Percentiles rank a stretch among this genome's conserved stretches.
Conservation (phyloP, 2,329 filamentous ascomycete species). For the Reticulascus tulasneorum region DNA sequence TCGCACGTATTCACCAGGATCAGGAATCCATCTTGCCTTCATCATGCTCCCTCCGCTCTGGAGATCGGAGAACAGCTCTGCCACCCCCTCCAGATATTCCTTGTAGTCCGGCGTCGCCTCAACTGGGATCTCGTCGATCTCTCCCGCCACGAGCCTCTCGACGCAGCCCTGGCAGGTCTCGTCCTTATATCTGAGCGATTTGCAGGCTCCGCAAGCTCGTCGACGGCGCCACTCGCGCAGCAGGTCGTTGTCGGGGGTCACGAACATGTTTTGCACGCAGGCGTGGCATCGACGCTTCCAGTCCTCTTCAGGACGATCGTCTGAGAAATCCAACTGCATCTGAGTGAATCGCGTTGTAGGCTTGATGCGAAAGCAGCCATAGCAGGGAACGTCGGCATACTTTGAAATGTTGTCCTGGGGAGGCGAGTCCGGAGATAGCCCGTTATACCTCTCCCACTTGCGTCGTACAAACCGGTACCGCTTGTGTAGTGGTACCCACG, state of each 20-base stretch:
- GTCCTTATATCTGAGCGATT: neutral
- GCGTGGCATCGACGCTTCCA: slow-evolving; percentile 3
- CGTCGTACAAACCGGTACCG: slow-evolving; percentile 1
- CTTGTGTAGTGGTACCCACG: slow-evolving; percentile 4
- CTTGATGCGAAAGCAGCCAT: neutral
- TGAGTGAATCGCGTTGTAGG: neutral
- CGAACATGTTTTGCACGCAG: neutral
- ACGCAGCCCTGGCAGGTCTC: neutral
- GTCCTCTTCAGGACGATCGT: neutral
- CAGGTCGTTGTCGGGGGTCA: neutral
- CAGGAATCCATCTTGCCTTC: no score
- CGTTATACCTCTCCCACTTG: no score
- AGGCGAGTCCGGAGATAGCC: neutral
- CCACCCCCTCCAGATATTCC: no score
- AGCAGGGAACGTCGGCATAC: slow-evolving; percentile 1
- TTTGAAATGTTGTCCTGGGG: no score
- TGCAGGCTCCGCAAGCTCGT: neutral
- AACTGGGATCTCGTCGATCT: no score
- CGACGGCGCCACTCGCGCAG: neutral
- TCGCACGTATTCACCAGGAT: no score
- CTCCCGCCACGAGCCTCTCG: no score
- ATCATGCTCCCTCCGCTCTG: no score
- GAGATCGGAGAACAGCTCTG: no score
- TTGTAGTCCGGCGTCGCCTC: no score
- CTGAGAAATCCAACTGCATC: neutral